A percentile compares a stretch with the other conserved stretches of the same genome.
These are phyloP conservation scores for Collybiopsis luxurians DNA, from an alignment of 768 basidiomycete species.

Conservation along the genomic window DNA sequence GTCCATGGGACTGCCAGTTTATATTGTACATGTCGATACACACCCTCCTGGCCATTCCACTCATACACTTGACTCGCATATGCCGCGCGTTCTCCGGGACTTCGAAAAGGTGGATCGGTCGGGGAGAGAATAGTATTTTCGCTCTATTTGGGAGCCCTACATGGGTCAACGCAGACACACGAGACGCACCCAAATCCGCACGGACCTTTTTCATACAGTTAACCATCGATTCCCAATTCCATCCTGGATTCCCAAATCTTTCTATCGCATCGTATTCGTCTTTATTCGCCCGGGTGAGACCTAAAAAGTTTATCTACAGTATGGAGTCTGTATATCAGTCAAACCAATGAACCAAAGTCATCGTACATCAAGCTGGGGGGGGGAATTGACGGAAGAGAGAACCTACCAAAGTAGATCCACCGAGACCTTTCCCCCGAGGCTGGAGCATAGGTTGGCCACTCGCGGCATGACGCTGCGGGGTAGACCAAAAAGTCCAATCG, in stretches of 20 bases:
- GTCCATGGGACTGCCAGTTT: background rate
- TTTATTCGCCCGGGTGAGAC: constrained; percentile 10
- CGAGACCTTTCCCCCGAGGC: constrained; percentile 15
- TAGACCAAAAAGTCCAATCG: constrained; percentile 14
- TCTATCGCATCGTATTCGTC: constrained; percentile 19
- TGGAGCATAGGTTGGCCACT: constrained; percentile 2
- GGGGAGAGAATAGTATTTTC: background rate
- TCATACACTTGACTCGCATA: background rate
- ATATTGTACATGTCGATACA: no score
- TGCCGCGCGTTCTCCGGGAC: background rate
- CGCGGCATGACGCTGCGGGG: constrained; percentile 8
- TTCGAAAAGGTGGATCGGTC: background rate
- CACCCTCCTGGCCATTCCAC: background rate
- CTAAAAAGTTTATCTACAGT: constrained; percentile 5
- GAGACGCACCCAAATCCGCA: background rate
- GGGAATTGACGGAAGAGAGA: no score
- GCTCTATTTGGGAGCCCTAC: background rate
- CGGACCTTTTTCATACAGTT: constrained; percentile 19
- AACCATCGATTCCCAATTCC: constrained; percentile 18
- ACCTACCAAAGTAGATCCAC: constrained; percentile 13
- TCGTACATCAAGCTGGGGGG: no score
- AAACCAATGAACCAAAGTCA: constrained; percentile 6
- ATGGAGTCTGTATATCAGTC: background rate
- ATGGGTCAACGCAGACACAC: background rate
- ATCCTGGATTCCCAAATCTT: constrained; percentile 20